Evolutionary conservation across 1,284 basidiomycete genomes (phyloP), one percentile per base, ranked within the genome.

Genomic region (Xerocomus alliaceus): DNA sequence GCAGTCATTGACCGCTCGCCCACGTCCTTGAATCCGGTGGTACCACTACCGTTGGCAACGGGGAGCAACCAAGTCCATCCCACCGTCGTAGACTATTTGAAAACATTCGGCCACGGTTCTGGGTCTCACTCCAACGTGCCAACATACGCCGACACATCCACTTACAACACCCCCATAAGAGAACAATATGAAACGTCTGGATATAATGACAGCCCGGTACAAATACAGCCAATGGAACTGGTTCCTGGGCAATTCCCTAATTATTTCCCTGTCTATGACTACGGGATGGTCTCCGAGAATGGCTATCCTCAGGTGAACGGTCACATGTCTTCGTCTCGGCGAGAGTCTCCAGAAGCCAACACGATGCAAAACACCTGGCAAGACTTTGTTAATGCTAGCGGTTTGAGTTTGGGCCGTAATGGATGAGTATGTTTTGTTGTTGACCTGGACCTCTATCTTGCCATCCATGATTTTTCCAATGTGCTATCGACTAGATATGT

Each of bases 241-340:
- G 68, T 72, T 3, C 65, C 72, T 9, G 70, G 69, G 8, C 74
- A 79, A 31, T 85, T 87, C 76, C 90, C 90, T 12, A 83, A 83
- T 65, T 92, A 91, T 67, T 91, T 92, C 80, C 84, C 88, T 2
- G 90, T 91, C 34, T 91, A 89, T 66, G 90, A 91, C 70, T 91
- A 92, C 71, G 82, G 80, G 18, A 78, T 80, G 58, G 71, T 71
- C 35, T 67, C 71, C 29, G 74, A 73, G 64, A 79, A 77, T 41
- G 72, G 70, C 8, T 71, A 76, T 45, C 60, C 74, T 45, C 78
- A 81, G 9, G 64, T 76, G 63, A 78, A 78, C 37, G 74, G 72
- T 3, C 75, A 73, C 60, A 67, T 79, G 47, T 70, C 78, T 51
- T 61, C 61, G 11, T 76, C 79, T 8, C 71, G 76, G 50, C 73